Conservation (phyloP, 495 filamentous ascomycete species). For the Rusavskia elegans region DNA sequence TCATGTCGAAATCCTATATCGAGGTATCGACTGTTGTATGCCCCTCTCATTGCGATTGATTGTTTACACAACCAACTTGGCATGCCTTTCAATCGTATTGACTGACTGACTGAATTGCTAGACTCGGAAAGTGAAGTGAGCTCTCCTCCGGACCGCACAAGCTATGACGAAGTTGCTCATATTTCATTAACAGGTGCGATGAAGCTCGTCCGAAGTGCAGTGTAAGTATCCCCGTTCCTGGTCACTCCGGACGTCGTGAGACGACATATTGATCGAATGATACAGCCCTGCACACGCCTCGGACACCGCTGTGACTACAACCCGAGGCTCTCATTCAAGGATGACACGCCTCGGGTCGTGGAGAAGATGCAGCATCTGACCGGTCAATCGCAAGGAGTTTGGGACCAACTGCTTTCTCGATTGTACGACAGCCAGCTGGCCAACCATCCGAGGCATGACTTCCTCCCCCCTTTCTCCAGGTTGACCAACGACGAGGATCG, state of each 20-base stretch:
- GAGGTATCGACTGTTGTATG: no score
- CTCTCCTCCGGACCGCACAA: neutral
- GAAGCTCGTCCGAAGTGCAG: slow-evolving; percentile 36
- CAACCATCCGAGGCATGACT: slow-evolving; percentile 20
- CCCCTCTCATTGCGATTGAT: no score
- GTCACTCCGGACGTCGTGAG: neutral
- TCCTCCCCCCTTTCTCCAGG: slow-evolving; percentile 34
- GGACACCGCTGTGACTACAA: slow-evolving; percentile 42
- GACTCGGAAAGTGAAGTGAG: slow-evolving; percentile 34
- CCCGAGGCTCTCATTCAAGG: slow-evolving; percentile 36
- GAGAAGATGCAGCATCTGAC: slow-evolving; percentile 39
- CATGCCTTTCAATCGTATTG: no score
- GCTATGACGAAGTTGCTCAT: neutral
- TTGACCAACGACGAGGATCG: slow-evolving; percentile 46
- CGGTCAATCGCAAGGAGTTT: slow-evolving; percentile 30
- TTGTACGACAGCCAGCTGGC: slow-evolving; percentile 1
- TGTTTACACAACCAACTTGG: no score
- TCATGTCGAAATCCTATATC: no score
- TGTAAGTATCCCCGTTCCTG: slow-evolving; percentile 16
- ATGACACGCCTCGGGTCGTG: slow-evolving; percentile 38
- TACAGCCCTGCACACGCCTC: slow-evolving; percentile 38
- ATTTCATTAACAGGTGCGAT: slow-evolving; percentile 31
- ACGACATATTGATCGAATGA: neutral
- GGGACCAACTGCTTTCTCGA: slow-evolving; percentile 21
- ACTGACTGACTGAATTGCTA: slow-evolving; percentile 6